A percentile compares a stretch with the other conserved stretches of the same genome.
Evolutionary conservation across 345 rosid genomes (phyloP).

Genomic region (Salix exigua): DNA sequence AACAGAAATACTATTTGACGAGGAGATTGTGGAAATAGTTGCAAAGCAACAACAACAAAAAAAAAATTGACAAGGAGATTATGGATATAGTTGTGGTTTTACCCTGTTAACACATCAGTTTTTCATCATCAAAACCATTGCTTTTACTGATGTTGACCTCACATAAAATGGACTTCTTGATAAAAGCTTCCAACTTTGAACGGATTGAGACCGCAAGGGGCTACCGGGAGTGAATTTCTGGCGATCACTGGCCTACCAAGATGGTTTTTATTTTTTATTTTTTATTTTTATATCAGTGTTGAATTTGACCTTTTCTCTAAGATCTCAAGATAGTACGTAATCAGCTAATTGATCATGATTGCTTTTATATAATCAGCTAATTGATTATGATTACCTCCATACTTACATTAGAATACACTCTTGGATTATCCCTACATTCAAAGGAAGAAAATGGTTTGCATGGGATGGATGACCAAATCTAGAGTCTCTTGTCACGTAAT

Average conservation of each 20-base stretch:
- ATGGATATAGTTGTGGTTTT: background rate
- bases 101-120: background rate
- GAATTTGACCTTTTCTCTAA: background rate
- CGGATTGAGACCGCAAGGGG: background rate
- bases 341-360: background rate
- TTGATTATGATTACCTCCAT: background rate
- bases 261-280: background rate
- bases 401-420: slow-evolving; percentile 12
- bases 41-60: background rate
- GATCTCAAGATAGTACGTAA: background rate
- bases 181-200: background rate
- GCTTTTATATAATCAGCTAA: background rate
- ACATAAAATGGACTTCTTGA: background rate
- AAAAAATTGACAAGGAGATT: background rate
- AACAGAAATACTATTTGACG: background rate
- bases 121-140: background rate
- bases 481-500: background rate
- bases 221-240: background rate
- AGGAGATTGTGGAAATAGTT: background rate
- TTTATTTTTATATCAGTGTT: background rate
- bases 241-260: background rate
- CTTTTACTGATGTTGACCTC: background rate
- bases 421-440: background rate
- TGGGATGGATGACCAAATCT: background rate
- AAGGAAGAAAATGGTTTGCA: background rate